Conservation (phyloP, 1,139 yeast species). For the Tardiomyces blankii region DNA sequence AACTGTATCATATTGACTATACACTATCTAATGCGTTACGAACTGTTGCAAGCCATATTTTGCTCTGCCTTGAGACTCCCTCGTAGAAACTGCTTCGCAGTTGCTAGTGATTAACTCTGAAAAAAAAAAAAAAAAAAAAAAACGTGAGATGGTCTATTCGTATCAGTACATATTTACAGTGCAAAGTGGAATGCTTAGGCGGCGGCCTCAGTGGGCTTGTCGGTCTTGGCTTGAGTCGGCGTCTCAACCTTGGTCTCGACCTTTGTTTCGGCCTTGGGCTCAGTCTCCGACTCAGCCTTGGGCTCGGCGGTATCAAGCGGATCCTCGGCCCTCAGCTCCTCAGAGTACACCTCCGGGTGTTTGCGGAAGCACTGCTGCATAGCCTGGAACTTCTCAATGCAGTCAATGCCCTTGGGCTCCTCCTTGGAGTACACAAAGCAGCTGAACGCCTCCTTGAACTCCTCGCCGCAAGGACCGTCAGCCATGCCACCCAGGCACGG, state of each 20-base stretch:
- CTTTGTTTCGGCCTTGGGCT: not conserved
- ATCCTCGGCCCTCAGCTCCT: conserved; percentile 74
- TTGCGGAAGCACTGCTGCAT: conserved; percentile 95
- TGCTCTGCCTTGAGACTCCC: too few species aligned
- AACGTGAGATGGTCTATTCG: not conserved
- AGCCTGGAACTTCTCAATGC: conserved; percentile 79
- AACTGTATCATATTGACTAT: too few species aligned
- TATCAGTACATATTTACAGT: not conserved
- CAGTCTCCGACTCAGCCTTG: conserved; percentile 13
- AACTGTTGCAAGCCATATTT: too few species aligned
- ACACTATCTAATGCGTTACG: too few species aligned
- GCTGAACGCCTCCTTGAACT: conserved; percentile 90
- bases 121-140: too few species aligned
- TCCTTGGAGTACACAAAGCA: conserved; percentile 92
- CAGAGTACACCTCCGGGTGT: conserved; percentile 91
- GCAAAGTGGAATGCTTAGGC: too few species aligned
- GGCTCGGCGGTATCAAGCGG: conserved; percentile 17
- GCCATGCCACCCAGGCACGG: conserved; percentile 99
- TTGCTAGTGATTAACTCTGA: too few species aligned
- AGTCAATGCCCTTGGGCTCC: conserved; percentile 96
- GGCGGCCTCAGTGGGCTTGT: not conserved
- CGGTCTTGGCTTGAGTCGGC: not conserved
- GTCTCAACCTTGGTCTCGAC: not conserved
- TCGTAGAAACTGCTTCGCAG: too few species aligned
- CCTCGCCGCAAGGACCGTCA: conserved; percentile 96